Base-by-base conservation (phyloP, 768 basidiomycete species). In the Lactarius sp. region DNA sequence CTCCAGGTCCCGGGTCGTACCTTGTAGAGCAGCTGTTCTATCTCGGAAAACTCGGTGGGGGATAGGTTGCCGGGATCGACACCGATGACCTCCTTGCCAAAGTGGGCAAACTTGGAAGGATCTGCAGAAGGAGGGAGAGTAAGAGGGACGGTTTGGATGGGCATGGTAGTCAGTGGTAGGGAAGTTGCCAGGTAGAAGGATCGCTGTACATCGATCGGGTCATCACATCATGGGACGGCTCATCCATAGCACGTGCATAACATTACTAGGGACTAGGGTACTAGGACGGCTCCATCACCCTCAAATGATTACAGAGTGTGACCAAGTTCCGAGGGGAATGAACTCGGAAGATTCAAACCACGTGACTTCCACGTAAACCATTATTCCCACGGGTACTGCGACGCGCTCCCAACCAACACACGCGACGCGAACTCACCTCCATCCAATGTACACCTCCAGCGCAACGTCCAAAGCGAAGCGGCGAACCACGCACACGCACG, bases 51-150 rank as follows among this genome's bases (percentile, higher is more conserved):
- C 71, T 88, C 75, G 49, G 81, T 81, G 16, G 82, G 77, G 6
- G 81, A 77, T 52, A 92, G 78, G 12, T 76, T 76, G 0, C 81
- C 86, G 0, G 90, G 91, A 69, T 88, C 75, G 53, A 90, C 78
- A 12, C 88, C 90, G 68, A 81, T 83, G 47, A 94, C 90, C 71
- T 89, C 80, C 36, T 87, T 79, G 2, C 93, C 93, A 74, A 94
- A 92, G 61, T 85, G 77, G 42, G 74, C 69, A 72, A 94, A 87
- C 73, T 83, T 82, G 44, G 81, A 75, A 6, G 85, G 72, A 71
- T 93, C 85, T 12, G 87, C 88, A 36, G 85, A 83, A n/a, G 83
- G 74, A 18, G 93, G 90, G 3, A 91, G 77, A 7, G 90, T 83
- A 6, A 94, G 75, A 57, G 90, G 83, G 31, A 75, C 56, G 27